These are phyloP conservation scores for Xylaria flabelliformis DNA, from an alignment of 495 filamentous ascomycete species.

Conservation along the genomic window DNA sequence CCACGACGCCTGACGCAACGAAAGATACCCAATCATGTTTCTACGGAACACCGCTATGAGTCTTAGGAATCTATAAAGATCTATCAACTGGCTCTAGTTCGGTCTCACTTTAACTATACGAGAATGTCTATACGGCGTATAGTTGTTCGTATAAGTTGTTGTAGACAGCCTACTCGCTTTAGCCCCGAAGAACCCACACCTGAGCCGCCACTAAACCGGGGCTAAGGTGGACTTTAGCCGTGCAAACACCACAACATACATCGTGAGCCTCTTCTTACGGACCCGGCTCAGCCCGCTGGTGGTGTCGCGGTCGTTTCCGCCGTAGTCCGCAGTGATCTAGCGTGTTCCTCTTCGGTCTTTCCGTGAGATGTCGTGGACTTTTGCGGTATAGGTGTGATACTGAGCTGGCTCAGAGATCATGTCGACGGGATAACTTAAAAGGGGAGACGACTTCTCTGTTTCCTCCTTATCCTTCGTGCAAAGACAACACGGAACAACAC, in stretches of 20 bases:
- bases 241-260: neutral
- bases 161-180: neutral
- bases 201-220: neutral
- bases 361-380: neutral
- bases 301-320: neutral
- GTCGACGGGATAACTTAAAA: neutral
- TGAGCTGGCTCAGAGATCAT: neutral
- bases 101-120: neutral
- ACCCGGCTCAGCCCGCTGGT: neutral
- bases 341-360: neutral
- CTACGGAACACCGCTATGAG: neutral
- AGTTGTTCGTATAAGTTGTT: neutral
- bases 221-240: neutral
- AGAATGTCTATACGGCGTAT: neutral
- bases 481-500: neutral
- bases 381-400: neutral
- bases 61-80: too few species aligned
- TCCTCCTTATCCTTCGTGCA: neutral
- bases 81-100: too few species aligned
- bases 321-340: neutral
- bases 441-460: neutral
- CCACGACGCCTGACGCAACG: neutral
- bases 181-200: neutral
- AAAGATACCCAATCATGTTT: neutral
- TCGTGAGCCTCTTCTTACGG: neutral